Percentiles rank a stretch among this genome's conserved stretches.
These are phyloP conservation scores for Stagonosporopsis cucurbitacearum DNA, from an alignment of 2,329 filamentous ascomycete species.

Conservation along the genomic window DNA sequence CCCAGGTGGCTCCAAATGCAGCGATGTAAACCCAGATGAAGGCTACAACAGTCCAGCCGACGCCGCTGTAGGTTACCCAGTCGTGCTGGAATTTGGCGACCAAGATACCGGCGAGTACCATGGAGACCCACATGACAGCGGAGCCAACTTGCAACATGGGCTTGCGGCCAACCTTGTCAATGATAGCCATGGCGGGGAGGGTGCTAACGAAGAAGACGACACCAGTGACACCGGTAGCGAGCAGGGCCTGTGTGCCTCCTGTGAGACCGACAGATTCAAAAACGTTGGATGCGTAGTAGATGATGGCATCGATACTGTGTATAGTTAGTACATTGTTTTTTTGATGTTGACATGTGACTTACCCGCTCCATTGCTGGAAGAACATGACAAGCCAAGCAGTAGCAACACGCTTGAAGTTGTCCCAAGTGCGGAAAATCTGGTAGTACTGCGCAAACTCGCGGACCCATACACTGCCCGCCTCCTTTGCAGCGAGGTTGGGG, in stretches of 20 bases:
- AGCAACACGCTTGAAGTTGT: constrained; percentile 58
- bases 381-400: constrained; percentile 57
- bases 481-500: constrained; percentile 53
- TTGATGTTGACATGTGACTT: background rate
- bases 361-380: constrained; percentile 56
- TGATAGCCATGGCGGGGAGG: constrained; percentile 62
- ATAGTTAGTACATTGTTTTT: background rate
- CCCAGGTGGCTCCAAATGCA: constrained; percentile 40
- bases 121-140: constrained; percentile 45
- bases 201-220: constrained; percentile 65
- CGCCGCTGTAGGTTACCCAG: constrained; percentile 27
- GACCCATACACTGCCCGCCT: constrained; percentile 52
- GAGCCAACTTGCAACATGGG: constrained; percentile 62
- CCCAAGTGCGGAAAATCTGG: constrained; percentile 56
- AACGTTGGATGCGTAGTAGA: constrained; percentile 65
- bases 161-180: constrained; percentile 64
- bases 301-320: constrained; percentile 50
- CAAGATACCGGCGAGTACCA: constrained; percentile 37
- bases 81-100: constrained; percentile 39
- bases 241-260: constrained; percentile 60
- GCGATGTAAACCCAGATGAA: constrained; percentile 44
- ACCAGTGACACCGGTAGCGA: constrained; percentile 67
- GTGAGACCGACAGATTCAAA: constrained; percentile 66
- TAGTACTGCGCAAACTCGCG: constrained; percentile 60
- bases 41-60: constrained; percentile 39